Evolutionary conservation across 768 basidiomycete species (phyloP).

Genomic region (Mycena rebaudengoi): DNA sequence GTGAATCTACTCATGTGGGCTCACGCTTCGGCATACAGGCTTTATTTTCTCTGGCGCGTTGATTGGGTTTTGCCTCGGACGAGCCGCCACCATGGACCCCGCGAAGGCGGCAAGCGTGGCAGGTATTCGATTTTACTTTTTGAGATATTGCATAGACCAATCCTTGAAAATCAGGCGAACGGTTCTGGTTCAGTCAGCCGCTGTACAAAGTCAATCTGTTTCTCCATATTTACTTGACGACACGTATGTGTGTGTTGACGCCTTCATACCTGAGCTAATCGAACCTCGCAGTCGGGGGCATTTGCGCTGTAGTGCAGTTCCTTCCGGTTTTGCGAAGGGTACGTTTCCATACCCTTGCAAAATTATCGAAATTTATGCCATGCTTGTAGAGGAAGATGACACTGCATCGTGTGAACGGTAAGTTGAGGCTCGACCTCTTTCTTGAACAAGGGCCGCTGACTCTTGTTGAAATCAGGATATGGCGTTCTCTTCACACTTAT

Average conservation of each 20-base stretch:
- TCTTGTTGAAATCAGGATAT: constrained; percentile 25
- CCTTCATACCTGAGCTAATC: neutral
- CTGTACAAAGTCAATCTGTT: constrained; percentile 32
- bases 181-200: constrained; percentile 32
- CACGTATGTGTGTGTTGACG: constrained; percentile 26
- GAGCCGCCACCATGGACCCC: constrained; percentile 29
- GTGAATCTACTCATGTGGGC: neutral
- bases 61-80: constrained; percentile 33
- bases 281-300: constrained; percentile 30
- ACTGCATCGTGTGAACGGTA: constrained; percentile 35
- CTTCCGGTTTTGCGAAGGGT: constrained; percentile 37
- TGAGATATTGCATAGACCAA: too few species aligned
- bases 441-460: neutral
- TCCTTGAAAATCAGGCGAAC: too few species aligned
- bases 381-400: constrained; percentile 25
- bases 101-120: neutral
- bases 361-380: neutral
- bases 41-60: constrained; percentile 36
- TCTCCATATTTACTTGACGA: constrained; percentile 36
- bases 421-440: neutral
- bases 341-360: neutral
- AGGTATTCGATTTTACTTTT: neutral
- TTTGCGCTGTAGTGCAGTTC: constrained; percentile 32
- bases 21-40: constrained; percentile 21
- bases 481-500: constrained; percentile 27